Evolutionary conservation across 106 monocot species (phyloP), one percentile per base, ranked within the genome.

Genomic region (Dactylorhiza incarnata): DNA sequence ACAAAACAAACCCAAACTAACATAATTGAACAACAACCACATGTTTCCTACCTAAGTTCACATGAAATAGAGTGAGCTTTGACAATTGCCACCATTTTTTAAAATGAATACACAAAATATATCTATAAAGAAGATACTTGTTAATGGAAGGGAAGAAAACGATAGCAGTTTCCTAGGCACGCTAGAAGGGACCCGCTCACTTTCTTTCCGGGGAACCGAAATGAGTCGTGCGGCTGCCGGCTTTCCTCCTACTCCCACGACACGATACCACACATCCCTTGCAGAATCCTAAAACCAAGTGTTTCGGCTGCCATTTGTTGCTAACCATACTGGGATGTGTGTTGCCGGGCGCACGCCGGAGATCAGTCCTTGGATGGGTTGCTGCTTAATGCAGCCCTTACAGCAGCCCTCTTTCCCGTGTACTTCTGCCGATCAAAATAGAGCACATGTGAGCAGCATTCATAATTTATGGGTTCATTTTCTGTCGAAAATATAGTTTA

Each of bases 281-380:
- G 9, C 23, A 61, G 22, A 61, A 61, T 19, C 22, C 61, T 61
- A 10, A 23, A 61, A 19, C 5, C 5, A 61, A 61, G 24, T 22
- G 19, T 19, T 61, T 61, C 9, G 20, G 2, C 51, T 23, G 23
- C 22, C 58, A n/a, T 61, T 61, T 7, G 10, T 15, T 54, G 54
- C 14, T 15, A 54, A 54, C 54, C 2, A 54, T 15, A 54, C 15
- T 54, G 16, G 54, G 54, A 17, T 15, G 15, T 15, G 54, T 4
- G 15, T 15, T 54, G 54, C 5, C 54, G 54, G 5, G 15, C 54
- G 16, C 29, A 29, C 29, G 29, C 29, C 29, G 29, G 29, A 29
- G 13, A 68, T 73, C 73, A 78, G 73, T 85, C 85, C 78, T 75
- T 77, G 9, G 81, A 69, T 55, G 49, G 22, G 49, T 67, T 82